These are phyloP conservation scores for Coemansia sp. DNA, from an alignment of 192 early-diverging fungal genomes.

Conservation along the genomic window DNA sequence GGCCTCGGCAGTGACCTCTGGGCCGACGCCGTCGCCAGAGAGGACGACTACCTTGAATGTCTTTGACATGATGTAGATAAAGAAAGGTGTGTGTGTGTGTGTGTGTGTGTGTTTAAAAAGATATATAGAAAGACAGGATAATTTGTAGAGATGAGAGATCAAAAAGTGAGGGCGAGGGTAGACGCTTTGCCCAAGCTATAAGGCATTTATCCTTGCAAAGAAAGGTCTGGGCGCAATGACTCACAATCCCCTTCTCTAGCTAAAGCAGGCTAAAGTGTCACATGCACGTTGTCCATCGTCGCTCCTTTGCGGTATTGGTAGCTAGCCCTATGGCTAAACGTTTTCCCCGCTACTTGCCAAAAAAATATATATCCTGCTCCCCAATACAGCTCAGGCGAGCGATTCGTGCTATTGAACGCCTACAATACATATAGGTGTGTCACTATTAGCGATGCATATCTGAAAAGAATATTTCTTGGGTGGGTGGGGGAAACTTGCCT, in stretches of 20 bases:
- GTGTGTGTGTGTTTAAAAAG: not conserved
- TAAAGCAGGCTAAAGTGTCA: not conserved
- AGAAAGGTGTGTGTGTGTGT: not conserved
- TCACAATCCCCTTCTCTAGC: not conserved
- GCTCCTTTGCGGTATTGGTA: not conserved
- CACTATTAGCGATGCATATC: not conserved
- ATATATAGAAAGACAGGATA: not conserved
- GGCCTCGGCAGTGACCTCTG: constrained; percentile 92
- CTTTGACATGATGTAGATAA: constrained; percentile 37
- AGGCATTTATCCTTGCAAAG: not conserved
- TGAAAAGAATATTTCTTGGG: not conserved
- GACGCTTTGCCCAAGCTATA: no score
- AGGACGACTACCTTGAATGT: constrained; percentile 72
- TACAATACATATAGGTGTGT: constrained; percentile 5
- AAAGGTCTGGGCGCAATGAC: not conserved
- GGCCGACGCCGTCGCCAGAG: constrained; percentile 95
- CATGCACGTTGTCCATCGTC: not conserved
- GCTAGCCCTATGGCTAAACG: constrained; percentile 2
- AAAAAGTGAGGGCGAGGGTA: not conserved
- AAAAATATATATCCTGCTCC: not conserved
- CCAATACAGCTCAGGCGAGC: constrained; percentile 14
- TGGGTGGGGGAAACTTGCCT: constrained; percentile 19
- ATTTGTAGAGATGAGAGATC: constrained; percentile 3
- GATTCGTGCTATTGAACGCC: constrained; percentile 25
- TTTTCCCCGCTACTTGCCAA: not conserved